A percentile compares a stretch with the other conserved stretches of the same genome.
phyloP scores from a whole-genome alignment of 257 asterid genomes.

The Solanum chiquidenum region DNA sequence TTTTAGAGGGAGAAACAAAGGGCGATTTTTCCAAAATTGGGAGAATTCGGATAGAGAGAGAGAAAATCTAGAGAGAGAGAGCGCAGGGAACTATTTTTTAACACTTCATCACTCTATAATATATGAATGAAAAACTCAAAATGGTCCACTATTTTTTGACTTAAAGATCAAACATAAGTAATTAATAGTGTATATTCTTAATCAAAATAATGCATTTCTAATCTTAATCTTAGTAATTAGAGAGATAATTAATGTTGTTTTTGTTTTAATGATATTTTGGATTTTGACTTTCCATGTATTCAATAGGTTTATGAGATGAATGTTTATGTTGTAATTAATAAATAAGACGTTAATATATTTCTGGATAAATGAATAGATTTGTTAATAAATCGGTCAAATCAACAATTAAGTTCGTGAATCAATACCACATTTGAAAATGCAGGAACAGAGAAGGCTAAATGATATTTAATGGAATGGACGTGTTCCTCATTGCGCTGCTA shows the following conservation, averaged over 20 bases:
- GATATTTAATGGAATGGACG: not conserved
- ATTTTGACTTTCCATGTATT: not conserved
- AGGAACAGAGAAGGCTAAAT: too few relatives aligned
- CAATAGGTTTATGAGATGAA: not conserved
- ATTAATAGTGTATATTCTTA: not conserved
- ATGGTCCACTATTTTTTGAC: not conserved
- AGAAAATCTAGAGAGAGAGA: constrained; percentile 28
- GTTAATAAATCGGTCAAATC: not conserved
- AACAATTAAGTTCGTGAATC: not conserved
- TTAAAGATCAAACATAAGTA: not conserved
- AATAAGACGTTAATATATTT: not conserved
- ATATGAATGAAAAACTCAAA: not conserved
- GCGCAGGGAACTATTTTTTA: not conserved
- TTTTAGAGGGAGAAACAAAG: constrained; percentile 14
- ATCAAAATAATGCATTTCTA: not conserved
- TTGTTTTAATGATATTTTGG: not conserved
- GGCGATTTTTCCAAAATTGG: constrained; percentile 6
- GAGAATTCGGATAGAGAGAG: constrained; percentile 24
- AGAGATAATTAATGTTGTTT: not conserved
- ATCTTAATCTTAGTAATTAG: not conserved
- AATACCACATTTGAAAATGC: not conserved
- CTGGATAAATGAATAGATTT: not conserved
- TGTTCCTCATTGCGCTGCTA: not conserved
- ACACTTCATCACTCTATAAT: not conserved
- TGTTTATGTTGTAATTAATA: not conserved